Evolutionary conservation across 2,329 filamentous ascomycete genomes (phyloP).

Genomic region (Aspergillus sp.): DNA sequence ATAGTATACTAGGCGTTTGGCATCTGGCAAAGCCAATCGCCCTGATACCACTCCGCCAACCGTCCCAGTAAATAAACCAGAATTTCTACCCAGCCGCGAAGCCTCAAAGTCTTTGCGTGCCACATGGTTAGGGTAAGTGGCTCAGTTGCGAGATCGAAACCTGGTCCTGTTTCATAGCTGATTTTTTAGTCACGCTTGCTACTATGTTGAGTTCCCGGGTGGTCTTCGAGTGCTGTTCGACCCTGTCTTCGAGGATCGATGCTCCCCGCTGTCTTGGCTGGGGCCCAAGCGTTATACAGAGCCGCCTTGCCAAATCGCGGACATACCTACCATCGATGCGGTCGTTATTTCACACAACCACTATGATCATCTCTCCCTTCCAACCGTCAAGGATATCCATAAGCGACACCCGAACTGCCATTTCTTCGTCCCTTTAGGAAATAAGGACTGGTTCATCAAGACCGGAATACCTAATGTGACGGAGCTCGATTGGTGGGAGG

Average conservation of each 20-base stretch:
- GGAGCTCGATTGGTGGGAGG: constrained; percentile 95
- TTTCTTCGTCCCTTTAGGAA: constrained; percentile 84
- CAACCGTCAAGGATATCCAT: constrained; percentile 72
- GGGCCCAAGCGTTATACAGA: constrained; percentile 79
- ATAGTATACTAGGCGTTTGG: constrained; percentile 7
- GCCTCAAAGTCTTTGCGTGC: constrained; percentile 67
- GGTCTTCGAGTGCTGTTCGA: constrained; percentile 91
- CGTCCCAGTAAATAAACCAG: constrained; percentile 68
- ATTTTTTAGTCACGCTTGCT: constrained; percentile 72
- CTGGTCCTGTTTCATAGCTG: too few relatives aligned
- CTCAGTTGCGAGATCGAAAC: too few relatives aligned
- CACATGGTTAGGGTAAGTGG: constrained; percentile 76
- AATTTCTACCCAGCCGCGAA: constrained; percentile 66
- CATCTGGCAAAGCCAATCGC: constrained; percentile 55
- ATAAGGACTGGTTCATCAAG: constrained; percentile 78
- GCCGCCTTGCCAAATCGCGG: constrained; percentile 73
- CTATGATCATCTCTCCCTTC: constrained; percentile 87
- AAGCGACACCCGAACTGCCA: constrained; percentile 75
- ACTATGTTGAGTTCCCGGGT: constrained; percentile 85
- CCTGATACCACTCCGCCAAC: constrained; percentile 70
- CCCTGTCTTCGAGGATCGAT: constrained; percentile 88
- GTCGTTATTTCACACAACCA: constrained; percentile 86
- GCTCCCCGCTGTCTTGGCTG: constrained; percentile 72
- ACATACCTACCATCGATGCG: constrained; percentile 66
- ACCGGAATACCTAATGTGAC: constrained; percentile 76